These are phyloP conservation scores for Mycena capillaripes DNA, from an alignment of 768 basidiomycete genomes.

Conservation along the genomic window DNA sequence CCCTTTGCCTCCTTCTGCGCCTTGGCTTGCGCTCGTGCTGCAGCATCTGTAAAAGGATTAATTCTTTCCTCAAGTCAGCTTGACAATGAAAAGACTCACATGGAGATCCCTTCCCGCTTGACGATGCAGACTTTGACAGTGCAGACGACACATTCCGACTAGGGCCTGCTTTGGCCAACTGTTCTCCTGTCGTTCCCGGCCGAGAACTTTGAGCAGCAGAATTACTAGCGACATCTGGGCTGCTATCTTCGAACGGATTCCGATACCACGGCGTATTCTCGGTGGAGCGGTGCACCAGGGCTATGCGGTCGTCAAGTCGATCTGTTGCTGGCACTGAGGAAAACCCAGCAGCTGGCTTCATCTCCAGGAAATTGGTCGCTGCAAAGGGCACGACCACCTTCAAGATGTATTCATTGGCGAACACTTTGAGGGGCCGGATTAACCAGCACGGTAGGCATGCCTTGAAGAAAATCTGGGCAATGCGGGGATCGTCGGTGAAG, in stretches of 20 bases:
- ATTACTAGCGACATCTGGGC: neutral
- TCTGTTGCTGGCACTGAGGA: neutral
- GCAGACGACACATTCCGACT: neutral
- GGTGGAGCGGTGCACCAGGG: neutral
- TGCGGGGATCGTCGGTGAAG: slow-evolving; percentile 10
- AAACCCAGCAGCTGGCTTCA: neutral
- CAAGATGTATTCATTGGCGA: neutral
- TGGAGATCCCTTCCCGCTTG: neutral
- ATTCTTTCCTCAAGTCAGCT: neutral
- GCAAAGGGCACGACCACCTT: neutral
- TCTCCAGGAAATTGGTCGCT: neutral
- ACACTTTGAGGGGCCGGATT: neutral
- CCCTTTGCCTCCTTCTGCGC: neutral
- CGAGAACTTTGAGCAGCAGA: neutral
- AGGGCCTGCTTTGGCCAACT: neutral
- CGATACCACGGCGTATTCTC: neutral
- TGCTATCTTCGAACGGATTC: neutral
- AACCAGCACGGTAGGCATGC: slow-evolving; percentile 3
- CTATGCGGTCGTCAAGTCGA: neutral
- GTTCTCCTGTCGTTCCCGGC: neutral
- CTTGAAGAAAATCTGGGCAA: slow-evolving; percentile 11
- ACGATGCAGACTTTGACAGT: neutral
- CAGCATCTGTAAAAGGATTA: neutral
- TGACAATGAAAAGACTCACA: neutral
- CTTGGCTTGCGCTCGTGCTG: neutral